Evolutionary conservation across 495 filamentous ascomycete genomes (phyloP).

Genomic region (Chaetomium fimeti): DNA sequence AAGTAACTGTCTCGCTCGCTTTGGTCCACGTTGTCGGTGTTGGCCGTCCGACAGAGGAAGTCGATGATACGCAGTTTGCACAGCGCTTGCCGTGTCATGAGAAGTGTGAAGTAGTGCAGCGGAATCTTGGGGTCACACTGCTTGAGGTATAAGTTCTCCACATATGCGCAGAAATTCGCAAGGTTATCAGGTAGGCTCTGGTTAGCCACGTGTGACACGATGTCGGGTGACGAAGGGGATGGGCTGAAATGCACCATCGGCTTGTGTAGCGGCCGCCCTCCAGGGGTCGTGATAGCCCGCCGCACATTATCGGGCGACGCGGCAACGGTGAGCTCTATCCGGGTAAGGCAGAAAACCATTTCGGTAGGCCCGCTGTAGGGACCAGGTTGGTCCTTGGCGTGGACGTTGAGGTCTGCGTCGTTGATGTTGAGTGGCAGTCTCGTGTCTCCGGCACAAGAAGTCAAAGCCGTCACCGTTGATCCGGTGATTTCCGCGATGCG

Average conservation of each 20-base stretch:
- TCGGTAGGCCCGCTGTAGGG: conserved; percentile 49
- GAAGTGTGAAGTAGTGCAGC: conserved; percentile 53
- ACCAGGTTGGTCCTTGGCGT: conserved; percentile 46
- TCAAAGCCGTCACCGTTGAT: conserved; percentile 59
- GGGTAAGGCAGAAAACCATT: conserved; percentile 51
- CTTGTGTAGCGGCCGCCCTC: conserved; percentile 27
- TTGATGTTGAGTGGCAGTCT: conserved; percentile 56
- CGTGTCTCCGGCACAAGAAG: conserved; percentile 45
- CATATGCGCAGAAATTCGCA: conserved; percentile 52
- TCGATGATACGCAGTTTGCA: conserved; percentile 49
- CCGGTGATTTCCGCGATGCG: conserved; percentile 64
- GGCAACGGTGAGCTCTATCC: conserved; percentile 51
- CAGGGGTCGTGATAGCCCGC: conserved; percentile 23
- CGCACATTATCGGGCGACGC: conserved; percentile 38
- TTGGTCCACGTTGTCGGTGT: conserved; percentile 33
- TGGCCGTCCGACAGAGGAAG: conserved; percentile 33
- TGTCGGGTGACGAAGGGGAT: conserved; percentile 37
- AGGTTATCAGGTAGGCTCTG: conserved; percentile 50
- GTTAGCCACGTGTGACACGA: conserved; percentile 49
- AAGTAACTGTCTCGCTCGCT: conserved; percentile 48
- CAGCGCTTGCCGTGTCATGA: conserved; percentile 50
- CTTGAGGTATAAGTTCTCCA: conserved; percentile 60
- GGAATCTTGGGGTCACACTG: conserved; percentile 62
- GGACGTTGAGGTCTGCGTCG: conserved; percentile 53
- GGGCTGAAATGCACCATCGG: conserved; percentile 40